Conservation (phyloP, 768 basidiomycete species). For the Mycena haematopus region DNA sequence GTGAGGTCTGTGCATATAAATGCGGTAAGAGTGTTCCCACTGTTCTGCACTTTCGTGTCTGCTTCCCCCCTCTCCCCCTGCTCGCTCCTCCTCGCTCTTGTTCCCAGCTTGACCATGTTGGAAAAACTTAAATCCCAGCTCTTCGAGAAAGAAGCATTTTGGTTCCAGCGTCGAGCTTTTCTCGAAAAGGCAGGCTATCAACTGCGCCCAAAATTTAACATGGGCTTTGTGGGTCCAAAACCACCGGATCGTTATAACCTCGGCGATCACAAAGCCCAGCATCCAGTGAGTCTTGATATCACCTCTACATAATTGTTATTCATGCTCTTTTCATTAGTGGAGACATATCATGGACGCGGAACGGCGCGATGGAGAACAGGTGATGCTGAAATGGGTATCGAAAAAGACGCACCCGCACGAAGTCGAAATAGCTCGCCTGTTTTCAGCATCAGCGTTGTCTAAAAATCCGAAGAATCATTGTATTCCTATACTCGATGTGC, state of each 20-base stretch:
- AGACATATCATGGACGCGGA: conserved; percentile 29
- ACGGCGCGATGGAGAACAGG: conserved; percentile 17
- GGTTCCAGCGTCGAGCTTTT: conserved; percentile 27
- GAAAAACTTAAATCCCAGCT: conserved; percentile 13
- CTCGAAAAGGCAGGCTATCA: conserved; percentile 27
- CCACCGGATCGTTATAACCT: conserved; percentile 13
- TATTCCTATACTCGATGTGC: conserved; percentile 34
- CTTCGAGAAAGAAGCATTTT: conserved; percentile 23
- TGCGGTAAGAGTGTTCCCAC: conserved; percentile 11
- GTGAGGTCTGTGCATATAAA: conserved; percentile 21
- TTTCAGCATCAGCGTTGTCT: conserved; percentile 24
- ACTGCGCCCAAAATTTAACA: conserved; percentile 26
- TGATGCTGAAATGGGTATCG: conserved; percentile 28
- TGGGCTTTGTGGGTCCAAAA: conserved; percentile 20
- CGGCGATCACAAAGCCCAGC: conserved; percentile 26
- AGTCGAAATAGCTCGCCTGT: conserved; percentile 31
- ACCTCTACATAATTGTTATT: background rate
- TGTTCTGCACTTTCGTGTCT: background rate
- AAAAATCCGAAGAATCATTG: conserved; percentile 34
- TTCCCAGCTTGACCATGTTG: conserved; percentile 4
- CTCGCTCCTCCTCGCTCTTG: background rate
- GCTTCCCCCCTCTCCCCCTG: background rate
- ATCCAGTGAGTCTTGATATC: conserved; percentile 17
- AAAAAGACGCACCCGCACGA: conserved; percentile 32
- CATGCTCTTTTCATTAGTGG: conserved; percentile 17